Evolutionary conservation across 177 flowering plant genomes (phyloP).

Genomic region (Vitis hybrid): DNA sequence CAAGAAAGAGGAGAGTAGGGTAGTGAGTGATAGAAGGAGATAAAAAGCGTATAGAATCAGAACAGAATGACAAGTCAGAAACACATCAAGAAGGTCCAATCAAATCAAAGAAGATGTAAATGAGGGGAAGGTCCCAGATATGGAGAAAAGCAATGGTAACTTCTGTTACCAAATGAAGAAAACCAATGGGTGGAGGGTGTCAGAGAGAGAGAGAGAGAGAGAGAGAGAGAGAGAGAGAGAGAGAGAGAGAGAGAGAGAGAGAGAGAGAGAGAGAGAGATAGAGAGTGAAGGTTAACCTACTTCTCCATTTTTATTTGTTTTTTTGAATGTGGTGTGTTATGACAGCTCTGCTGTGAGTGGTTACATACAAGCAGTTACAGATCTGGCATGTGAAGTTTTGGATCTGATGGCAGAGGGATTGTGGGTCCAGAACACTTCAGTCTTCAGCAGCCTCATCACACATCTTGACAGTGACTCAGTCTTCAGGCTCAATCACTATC

Average conservation of each 20-base stretch:
- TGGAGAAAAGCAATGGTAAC: not conserved
- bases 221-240: no score
- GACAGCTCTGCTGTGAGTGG: constrained; percentile 39
- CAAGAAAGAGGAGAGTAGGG: not conserved
- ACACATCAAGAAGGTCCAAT: constrained; percentile 17
- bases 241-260: no score
- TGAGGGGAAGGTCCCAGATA: constrained; percentile 6
- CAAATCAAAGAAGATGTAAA: constrained; percentile 15
- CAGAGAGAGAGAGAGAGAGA: no score
- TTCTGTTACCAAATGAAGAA: no score
- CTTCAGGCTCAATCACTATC: constrained; percentile 46
- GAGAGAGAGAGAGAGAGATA: no score
- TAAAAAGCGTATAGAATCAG: not conserved
- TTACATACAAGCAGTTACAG: constrained; percentile 39
- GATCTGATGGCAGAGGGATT: constrained; percentile 49
- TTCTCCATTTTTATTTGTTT: not conserved
- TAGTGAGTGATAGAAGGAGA: constrained; percentile 5
- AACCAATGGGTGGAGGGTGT: no score
- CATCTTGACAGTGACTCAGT: constrained; percentile 35
- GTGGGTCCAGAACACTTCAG: constrained; percentile 25
- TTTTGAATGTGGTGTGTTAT: not conserved
- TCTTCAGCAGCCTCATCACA: constrained; percentile 33
- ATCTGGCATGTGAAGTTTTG: constrained; percentile 45
- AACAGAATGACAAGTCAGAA: constrained; percentile 14
- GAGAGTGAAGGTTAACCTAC: no score